phyloP scores from a whole-genome alignment of 2,329 filamentous ascomycete species.

The Fusarium caatingaense region DNA sequence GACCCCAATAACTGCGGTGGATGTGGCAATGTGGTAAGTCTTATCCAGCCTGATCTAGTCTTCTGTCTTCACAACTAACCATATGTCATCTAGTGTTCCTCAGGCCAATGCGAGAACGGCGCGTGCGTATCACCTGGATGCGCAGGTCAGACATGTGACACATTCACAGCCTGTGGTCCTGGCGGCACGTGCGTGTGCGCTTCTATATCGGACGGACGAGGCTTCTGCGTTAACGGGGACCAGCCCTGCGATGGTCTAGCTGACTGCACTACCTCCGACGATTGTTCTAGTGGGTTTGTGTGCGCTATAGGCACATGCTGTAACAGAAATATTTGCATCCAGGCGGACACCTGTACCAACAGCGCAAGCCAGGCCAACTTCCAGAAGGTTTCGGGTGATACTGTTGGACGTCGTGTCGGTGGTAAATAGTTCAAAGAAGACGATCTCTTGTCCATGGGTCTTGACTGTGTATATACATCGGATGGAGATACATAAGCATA shows the following conservation, averaged over 20 bases:
- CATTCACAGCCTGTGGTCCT: neutral
- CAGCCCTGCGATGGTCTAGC: neutral
- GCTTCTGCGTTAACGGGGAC: neutral
- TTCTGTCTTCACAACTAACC: neutral
- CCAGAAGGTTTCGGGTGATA: neutral
- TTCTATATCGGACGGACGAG: neutral
- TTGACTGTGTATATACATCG: neutral
- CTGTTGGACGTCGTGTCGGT: neutral
- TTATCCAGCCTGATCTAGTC: neutral
- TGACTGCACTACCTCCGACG: neutral
- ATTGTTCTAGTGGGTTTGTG: neutral
- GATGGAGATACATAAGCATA: no score
- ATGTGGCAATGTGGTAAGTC: neutral
- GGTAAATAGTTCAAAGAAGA: neutral
- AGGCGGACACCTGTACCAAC: neutral
- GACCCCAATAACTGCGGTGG: neutral
- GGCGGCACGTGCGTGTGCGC: neutral
- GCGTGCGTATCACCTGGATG: neutral
- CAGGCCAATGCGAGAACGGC: neutral
- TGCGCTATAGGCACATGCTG: neutral
- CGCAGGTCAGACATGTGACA: neutral
- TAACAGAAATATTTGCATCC: neutral
- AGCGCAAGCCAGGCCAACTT: no score
- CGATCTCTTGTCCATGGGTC: neutral
- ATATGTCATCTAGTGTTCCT: neutral